Percentiles rank a stretch among this genome's conserved stretches.
Evolutionary conservation across 2,329 filamentous ascomycete genomes (phyloP).

Genomic region (Ophiostoma populinum): DNA sequence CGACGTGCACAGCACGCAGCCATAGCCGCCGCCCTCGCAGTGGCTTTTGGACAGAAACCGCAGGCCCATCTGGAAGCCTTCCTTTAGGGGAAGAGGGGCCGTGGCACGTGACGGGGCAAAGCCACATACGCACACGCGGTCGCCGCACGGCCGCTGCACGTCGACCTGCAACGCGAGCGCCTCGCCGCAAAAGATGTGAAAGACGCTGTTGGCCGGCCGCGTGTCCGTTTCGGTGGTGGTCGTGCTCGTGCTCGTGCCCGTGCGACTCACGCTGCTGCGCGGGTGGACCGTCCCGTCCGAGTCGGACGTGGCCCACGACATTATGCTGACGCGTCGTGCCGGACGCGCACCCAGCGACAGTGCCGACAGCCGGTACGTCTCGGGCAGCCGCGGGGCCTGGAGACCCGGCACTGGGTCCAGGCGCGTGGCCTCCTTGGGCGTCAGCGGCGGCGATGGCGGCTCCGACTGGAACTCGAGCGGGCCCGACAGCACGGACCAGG

Average conservation of each 20-base stretch:
- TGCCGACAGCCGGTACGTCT: too few relatives aligned
- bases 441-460: constrained; percentile 13
- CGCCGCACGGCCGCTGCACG: constrained; percentile 15
- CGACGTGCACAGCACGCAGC: constrained; percentile 23
- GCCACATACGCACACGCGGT: constrained; percentile 18
- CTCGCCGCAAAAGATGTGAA: constrained; percentile 23
- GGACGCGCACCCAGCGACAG: too few relatives aligned
- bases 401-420: too few relatives aligned
- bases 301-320: too few relatives aligned
- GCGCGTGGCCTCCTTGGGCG: constrained; percentile 9
- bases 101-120: constrained; percentile 15
- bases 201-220: too few relatives aligned
- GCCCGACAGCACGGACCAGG: constrained; percentile 14
- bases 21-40: constrained; percentile 17
- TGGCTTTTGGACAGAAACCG: constrained; percentile 25
- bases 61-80: constrained; percentile 22
- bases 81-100: constrained; percentile 17
- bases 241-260: too few relatives aligned
- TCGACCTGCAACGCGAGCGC: constrained; percentile 24
- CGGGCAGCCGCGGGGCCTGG: too few relatives aligned
- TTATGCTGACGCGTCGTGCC: too few relatives aligned
- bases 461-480: constrained; percentile 14
- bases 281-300: too few relatives aligned
- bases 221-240: too few relatives aligned
- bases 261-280: too few relatives aligned